Base-by-base conservation (phyloP, 768 basidiomycete genomes). In the Austroboletus festivus region DNA sequence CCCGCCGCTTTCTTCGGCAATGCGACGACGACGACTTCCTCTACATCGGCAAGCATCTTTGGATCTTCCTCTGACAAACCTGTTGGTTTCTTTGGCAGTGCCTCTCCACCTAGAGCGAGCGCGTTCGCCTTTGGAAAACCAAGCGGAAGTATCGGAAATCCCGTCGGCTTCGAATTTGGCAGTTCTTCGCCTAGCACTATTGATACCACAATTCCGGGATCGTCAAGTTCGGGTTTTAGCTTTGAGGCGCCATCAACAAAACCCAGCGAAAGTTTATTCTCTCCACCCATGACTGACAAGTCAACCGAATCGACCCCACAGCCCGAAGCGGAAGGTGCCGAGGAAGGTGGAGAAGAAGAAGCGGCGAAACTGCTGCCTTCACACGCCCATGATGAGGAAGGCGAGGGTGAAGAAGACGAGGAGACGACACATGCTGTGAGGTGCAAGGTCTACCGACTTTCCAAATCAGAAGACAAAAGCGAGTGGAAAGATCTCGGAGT, bases 361-460 rank as follows among this genome's bases (percentile, higher is more conserved):
- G 26, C 28, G 3, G 33, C 42, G 12, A 68, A 62, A 22, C 11
- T 59, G 4, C 22, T 64, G 2, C 56, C 63, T 18, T 56, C 51
- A 10, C 55, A 49, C n/a, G 65, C 68, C 46, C 80, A 85, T 52
- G 86, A 87, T 54, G 72, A 72, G 45, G 86, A 87, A 51, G 88
- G 89, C 11, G 83, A 83, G 57, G 89, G 89, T 23, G 89, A 92
- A 68, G 86, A 92, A 61, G 76, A 84, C 34, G 89, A 92, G 59
- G 81, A 81, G 50, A 89, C 86, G 4, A 68, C 69, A 23, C 74
- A 86, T 62, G 67, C 71, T 38, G 71, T 80, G 41, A 80, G 73
- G 62, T 67, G 79, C 41, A 89, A 86, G 63, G 81, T 82, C 21
- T 88, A 72, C 60, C 78, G 76, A 60, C 58, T 89, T 61, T 68